Conservation (phyloP, 352 stramenopile genomes). For the Phytopythium oedochilum region DNA sequence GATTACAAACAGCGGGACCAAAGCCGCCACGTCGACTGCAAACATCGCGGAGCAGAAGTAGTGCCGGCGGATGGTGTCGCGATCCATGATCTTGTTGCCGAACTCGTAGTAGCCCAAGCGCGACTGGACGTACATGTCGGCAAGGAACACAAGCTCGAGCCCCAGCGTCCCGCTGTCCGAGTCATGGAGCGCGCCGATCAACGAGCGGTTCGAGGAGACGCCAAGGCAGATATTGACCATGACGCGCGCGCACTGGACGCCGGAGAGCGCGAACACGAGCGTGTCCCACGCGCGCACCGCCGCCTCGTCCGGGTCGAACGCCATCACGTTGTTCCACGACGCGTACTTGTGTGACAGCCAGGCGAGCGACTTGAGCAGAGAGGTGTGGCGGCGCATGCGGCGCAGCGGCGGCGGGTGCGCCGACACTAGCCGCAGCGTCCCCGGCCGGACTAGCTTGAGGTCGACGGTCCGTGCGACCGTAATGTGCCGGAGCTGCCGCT, state of each 20-base stretch:
- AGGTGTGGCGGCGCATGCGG: not conserved
- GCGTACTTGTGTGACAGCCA: constrained; percentile 19
- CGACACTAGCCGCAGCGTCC: constrained; percentile 5
- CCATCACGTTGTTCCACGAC: constrained; percentile 17
- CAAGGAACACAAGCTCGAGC: constrained; percentile 35
- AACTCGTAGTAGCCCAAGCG: constrained; percentile 39
- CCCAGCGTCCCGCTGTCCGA: constrained; percentile 20
- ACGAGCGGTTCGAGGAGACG: no score
- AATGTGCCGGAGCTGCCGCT: constrained; percentile 22
- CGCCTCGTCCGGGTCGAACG: constrained; percentile 30
- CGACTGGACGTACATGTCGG: constrained; percentile 39
- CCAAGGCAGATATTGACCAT: constrained; percentile 37
- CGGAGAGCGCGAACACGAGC: constrained; percentile 37
- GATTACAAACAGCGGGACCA: constrained; percentile 31
- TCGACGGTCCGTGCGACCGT: constrained; percentile 26
- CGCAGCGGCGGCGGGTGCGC: not conserved
- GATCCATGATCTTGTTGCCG: constrained; percentile 52
- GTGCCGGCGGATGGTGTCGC: constrained; percentile 24
- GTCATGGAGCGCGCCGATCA: constrained; percentile 31
- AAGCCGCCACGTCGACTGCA: constrained; percentile 28
- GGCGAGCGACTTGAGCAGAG: constrained; percentile 10
- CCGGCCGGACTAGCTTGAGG: constrained; percentile 27
- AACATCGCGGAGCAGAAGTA: constrained; percentile 39
- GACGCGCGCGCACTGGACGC: constrained; percentile 35
- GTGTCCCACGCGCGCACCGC: constrained; percentile 32